Evolutionary conservation across 176 grass and related monocot species (phyloP), one percentile per base, ranked within the genome.

Genomic region (Bromus sterilis): DNA sequence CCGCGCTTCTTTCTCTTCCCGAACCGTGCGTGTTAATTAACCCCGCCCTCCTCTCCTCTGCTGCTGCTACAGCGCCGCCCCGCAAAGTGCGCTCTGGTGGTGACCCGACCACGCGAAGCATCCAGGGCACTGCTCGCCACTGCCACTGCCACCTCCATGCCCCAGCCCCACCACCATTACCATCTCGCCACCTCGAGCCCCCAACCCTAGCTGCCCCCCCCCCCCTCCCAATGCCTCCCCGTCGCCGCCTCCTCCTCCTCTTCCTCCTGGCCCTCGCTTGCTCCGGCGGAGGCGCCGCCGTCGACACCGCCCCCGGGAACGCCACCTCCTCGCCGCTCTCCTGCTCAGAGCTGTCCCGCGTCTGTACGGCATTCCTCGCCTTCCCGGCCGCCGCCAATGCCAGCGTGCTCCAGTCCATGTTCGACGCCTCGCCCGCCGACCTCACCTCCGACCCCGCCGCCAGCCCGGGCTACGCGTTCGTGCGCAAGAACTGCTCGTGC

Each of bases 401-500:
- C 25, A 33, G 87, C 71, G 64, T 80, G 35, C 78, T 99, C 56
- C 76, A 76, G 83, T 94, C 91, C 85, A 99, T 99, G 96, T 99
- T 99, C 84, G 96, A 99, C 61, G 79, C 89, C 16, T 57, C 88
- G n/a, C 76, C 91, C 4, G 84, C 24, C 12, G 96, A 99, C 93
- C 10, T 99, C 84, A 95, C 90, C 9, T 81, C 91, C 76, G 96
- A 99, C 79, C 84, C 86, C 9, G 84, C 66, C 73, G 76, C 90
- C 88, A 98, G 87, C 80, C 96, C 93, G 10, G 93, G 93, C 11
- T 95, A 90, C 84, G 91, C 88, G 32, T 99, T 99, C 83, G 76
- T 99, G 51, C 91, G 90, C 25, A 99, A 99, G 93, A 99, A 99
- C 93, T 99, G 96, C 82, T 95, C 96, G 40, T 99, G 96, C 87